Percentiles rank a stretch among this genome's conserved stretches.
phyloP scores from a whole-genome alignment of 345 rosid species.

The Eucalyptus coolabah region DNA sequence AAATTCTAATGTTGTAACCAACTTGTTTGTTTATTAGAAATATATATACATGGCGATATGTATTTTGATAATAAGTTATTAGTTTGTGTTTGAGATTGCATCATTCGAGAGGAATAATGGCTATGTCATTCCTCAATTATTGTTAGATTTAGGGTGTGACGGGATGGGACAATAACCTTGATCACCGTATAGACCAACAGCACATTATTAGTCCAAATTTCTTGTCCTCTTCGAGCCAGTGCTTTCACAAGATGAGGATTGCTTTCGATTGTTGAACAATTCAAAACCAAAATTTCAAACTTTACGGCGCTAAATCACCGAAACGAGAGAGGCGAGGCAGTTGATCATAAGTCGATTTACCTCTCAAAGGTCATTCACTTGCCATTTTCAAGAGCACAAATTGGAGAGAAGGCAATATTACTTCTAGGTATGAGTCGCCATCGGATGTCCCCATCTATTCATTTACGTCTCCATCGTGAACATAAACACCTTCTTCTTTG shows the following conservation, averaged over 20 bases:
- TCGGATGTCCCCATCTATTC: background rate
- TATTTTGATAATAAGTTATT: background rate
- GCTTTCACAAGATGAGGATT: background rate
- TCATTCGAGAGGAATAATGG: fast-evolving
- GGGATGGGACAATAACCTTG: background rate
- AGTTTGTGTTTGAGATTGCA: background rate
- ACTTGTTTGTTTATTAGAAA: background rate
- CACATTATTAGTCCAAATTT: background rate
- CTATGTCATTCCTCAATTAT: background rate
- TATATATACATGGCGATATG: background rate
- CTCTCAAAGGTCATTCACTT: background rate
- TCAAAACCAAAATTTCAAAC: background rate
- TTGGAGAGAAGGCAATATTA: background rate
- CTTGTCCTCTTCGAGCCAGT: background rate
- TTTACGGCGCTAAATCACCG: background rate
- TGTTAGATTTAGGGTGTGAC: background rate
- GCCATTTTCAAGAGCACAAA: background rate
- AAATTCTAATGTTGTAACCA: background rate
- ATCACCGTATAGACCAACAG: background rate
- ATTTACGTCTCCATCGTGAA: background rate
- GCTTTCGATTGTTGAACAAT: background rate
- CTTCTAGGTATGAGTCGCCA: background rate
- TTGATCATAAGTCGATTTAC: background rate
- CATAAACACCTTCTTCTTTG: background rate
- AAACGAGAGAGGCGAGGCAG: background rate